These are phyloP conservation scores for Schizophyllum amplum DNA, from an alignment of 1,284 basidiomycete genomes.

Conservation along the genomic window DNA sequence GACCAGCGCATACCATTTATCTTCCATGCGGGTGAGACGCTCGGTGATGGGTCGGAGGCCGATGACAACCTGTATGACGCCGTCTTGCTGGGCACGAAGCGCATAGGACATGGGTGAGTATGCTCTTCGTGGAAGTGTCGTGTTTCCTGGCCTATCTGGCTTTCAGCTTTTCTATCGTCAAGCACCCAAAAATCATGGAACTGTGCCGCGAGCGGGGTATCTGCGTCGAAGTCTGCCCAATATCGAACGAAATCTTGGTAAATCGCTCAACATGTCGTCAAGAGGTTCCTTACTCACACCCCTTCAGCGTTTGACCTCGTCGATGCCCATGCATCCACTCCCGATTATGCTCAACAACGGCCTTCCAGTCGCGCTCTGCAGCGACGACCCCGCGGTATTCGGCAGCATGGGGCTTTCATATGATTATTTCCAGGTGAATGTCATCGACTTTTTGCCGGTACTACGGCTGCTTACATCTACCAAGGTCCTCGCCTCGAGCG, in stretches of 20 bases:
- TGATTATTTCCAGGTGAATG: conserved; percentile 60
- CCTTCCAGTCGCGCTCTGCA: conserved; percentile 59
- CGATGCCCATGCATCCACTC: conserved; percentile 69
- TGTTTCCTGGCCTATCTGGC: background rate
- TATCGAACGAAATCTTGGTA: conserved; percentile 56
- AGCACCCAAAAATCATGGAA: conserved; percentile 65
- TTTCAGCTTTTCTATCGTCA: conserved; percentile 57
- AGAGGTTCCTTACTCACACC: background rate
- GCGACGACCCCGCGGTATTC: conserved; percentile 71
- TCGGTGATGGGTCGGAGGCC: conserved; percentile 61
- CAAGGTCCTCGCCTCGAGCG: conserved; percentile 55
- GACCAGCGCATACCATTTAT: conserved; percentile 53
- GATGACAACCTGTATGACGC: conserved; percentile 77
- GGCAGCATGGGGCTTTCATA: conserved; percentile 70
- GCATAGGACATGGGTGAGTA: conserved; percentile 70
- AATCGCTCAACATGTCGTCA: conserved; percentile 6
- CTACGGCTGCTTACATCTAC: background rate
- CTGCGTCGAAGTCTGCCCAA: conserved; percentile 56
- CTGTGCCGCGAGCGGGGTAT: conserved; percentile 57
- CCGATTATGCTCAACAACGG: conserved; percentile 62
- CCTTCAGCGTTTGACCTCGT: conserved; percentile 54
- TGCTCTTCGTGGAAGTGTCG: background rate
- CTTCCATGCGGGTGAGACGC: conserved; percentile 75
- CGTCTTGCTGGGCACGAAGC: conserved; percentile 65
- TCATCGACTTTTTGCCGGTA: background rate